Evolutionary conservation across 768 basidiomycete species (phyloP), one percentile per base, ranked within the genome.

Genomic region (Suillus tomentosus): DNA sequence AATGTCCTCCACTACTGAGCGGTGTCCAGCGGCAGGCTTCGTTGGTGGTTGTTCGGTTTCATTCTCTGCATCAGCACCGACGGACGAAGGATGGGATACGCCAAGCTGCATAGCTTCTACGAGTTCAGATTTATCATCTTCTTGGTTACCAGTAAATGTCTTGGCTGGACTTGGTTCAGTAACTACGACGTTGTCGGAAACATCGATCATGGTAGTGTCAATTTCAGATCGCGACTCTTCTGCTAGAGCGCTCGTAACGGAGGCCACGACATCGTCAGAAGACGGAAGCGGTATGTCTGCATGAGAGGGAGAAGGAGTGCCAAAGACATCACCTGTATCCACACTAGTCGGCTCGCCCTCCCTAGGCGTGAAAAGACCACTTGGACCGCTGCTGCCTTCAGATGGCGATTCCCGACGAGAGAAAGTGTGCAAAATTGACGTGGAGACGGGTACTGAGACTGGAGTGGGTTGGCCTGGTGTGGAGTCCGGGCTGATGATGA

Each of bases 351-450:
- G 10, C 11, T 62, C 61, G 19, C 61, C 61, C 50, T 67, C 71
- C 34, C 67, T 61, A 39, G 81, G 79, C 0, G 79, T 80, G 68
- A 81, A 81, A 65, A 81, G 70, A 17, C 79, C 75, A 59, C 77
- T 78, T 13, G 65, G 57, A 34, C 64, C 37, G 15, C 37, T 60
- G 31, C 40, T 62, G 31, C 54, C 39, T 34, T 58, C 62, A 14
- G 60, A 63, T 13, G 42, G 42, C 17, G 62, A 63, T 39, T 15
- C 56, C 14, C 60, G 34, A 40, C 62, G 62, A 43, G 68, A 68
- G 22, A 74, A 59, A 17, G 64, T 68, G 45, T 72, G 69, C 60
- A 77, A 54, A 6, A 73, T 55, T 22, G 69, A 65, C 7, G 65
- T 58, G n/a, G 74, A 67, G 10, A 74, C 62, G 43, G 66, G 42